Evolutionary conservation across 805 yeast species (phyloP).

Genomic region (Pichia insulana): DNA sequence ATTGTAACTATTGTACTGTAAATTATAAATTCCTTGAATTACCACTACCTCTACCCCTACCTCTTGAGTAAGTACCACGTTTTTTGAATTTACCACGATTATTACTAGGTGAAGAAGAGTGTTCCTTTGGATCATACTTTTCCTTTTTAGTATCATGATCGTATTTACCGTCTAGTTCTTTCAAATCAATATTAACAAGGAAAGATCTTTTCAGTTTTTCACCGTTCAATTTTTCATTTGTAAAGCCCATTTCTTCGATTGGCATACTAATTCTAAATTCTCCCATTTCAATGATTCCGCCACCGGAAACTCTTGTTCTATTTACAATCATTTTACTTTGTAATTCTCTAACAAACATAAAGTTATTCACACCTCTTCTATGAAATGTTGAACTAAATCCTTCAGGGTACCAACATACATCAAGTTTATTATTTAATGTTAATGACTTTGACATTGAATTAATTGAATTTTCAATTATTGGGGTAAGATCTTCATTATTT

Average conservation of each 20-base stretch:
- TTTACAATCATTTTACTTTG: conserved; percentile 38
- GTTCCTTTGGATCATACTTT: background rate
- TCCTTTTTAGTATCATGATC: background rate
- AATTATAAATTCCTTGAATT: background rate
- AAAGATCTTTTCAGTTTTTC: conserved; percentile 30
- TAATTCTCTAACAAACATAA: conserved; percentile 43
- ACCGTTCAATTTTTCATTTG: conserved; percentile 28
- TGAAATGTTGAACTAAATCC: conserved; percentile 44
- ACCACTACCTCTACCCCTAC: background rate
- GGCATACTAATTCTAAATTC: conserved; percentile 38
- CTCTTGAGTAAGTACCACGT: conserved; percentile 5
- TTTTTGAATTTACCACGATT: background rate
- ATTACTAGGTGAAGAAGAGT: background rate
- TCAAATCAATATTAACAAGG: conserved; percentile 34
- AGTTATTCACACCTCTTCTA: conserved; percentile 38
- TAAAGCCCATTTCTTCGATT: conserved; percentile 25
- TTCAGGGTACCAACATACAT: conserved; percentile 33
- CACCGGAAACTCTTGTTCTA: conserved; percentile 24
- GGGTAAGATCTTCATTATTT: background rate
- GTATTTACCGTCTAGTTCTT: conserved; percentile 32
- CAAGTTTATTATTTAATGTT: conserved; percentile 14
- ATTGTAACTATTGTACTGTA: background rate
- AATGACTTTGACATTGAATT: conserved; percentile 11
- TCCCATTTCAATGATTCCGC: conserved; percentile 27
- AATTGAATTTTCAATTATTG: background rate